Evolutionary conservation across 169 alveolate genomes (phyloP), one percentile per base, ranked within the genome.

Genomic region (Eimeria praecox): DNA sequence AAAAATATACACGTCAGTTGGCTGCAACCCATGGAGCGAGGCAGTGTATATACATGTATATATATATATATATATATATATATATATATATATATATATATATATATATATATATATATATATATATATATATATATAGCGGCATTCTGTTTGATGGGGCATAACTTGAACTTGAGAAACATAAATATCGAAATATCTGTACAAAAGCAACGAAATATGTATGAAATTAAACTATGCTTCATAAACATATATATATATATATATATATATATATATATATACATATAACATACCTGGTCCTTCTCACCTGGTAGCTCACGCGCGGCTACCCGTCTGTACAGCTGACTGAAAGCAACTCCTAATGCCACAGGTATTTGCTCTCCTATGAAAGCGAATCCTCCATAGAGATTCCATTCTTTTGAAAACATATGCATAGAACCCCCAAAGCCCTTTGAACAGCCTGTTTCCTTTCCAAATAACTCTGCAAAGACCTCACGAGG

Each of bases 381-480:
- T 2, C 99, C 99, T 20, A 98, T 98, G 96, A 98, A 98, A 27
- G 99, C 99, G 77, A 98, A 98, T 18, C 99, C 99, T 38, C 99
- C 99, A 56, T 97, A 97, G 88, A 98, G 97, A 94, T 97, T 97
- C 78, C 95, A 90, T 64, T 96, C 85, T 82, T 97, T 97, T 49
- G 97, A 96, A 95, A 97, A 98, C 89, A 98, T 98, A 88, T 98
- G 99, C 99, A 98, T 98, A n/a, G 99, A 98, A 18, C 99, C 99
- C 30, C 99, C 99, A 66, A 98, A 97, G 3, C 99, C 99, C 59
- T 94, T 94, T 16, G 98, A 97, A 90, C 98, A 96, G 42, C 99
- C 99, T 24, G 98, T 97, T 44, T 85, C 80, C 91, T 97, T 98
- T 42, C 98, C 98, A 97, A 97, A 97, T 96, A 98, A 96, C 91